Base-by-base conservation (phyloP, 176 grass and related monocot genomes). In the Puccinellia tenuiflora region DNA sequence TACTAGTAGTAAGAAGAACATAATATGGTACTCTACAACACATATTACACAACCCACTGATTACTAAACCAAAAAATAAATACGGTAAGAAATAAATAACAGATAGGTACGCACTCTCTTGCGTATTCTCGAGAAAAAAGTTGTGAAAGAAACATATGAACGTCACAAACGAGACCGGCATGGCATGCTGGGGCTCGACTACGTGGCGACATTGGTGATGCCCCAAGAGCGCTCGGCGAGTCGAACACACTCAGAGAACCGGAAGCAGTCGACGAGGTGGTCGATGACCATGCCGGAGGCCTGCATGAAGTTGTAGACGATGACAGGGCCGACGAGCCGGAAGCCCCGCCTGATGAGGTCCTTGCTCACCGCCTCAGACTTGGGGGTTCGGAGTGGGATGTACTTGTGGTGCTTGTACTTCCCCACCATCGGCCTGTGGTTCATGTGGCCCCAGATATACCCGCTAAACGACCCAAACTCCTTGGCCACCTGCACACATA, bases 281-380 rank as follows among this genome's bases (percentile, higher is more conserved):
- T 99, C 97, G 28, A 94, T 92, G 30, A 84, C 88, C 84, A 96
- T 94, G 57, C 93, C 93, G 14, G 89, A 59, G 42, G 91, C 93
- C 83, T 99, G 91, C 97, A 99, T 99, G 89, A 96, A 99, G 20
- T 93, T 96, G 79, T 96, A 96, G 67, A 96, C 67, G n/a, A 99
- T 99, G 28, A 99, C 97, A 3, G 97, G 97, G 1, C 93, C 97
- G 0, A 96, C 97, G 7, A 99, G 81, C 14, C 97, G 91, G 65
- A 99, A 96, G 0, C 97, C 93, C 4, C 93, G 92, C 45, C 93
- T 60, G 70, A 94, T 83, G 55, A 99, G 84, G 70, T 99, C 97
- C 70, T 96, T 99, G 93, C 97, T 99, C 37, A 99, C 76, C 15
- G 77, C 81, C 79, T 99, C 97, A 8, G 97, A 99, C 53, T 94